Conservation (phyloP, 768 basidiomycete species). For the Chalciporus sphaerocephalus region DNA sequence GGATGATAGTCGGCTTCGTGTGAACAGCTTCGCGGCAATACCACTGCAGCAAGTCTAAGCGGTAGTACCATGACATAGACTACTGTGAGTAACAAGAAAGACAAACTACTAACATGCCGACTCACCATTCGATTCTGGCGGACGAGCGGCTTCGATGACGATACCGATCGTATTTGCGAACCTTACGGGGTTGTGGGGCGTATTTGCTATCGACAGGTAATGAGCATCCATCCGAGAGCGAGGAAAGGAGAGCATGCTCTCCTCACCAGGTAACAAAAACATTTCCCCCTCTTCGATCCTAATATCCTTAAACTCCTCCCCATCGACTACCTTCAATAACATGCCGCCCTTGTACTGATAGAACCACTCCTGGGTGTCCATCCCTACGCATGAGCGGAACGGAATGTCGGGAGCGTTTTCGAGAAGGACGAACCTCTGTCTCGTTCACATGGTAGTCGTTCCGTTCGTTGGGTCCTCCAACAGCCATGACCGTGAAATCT, state of each 20-base stretch:
- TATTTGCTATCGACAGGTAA: slow-evolving; percentile 63
- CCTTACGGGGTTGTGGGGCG: slow-evolving; percentile 92
- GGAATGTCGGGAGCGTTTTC: background rate
- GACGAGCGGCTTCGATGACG: slow-evolving; percentile 84
- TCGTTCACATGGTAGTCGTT: slow-evolving; percentile 95
- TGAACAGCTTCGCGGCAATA: slow-evolving; percentile 73
- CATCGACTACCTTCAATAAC: slow-evolving; percentile 83
- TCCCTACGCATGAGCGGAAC: background rate
- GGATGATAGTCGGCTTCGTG: slow-evolving; percentile 63
- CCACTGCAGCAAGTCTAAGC: slow-evolving; percentile 86
- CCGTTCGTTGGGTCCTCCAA: slow-evolving; percentile 93
- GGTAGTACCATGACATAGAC: too few species aligned
- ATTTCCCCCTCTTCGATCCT: slow-evolving; percentile 92
- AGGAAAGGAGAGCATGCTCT: background rate
- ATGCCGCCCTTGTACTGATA: slow-evolving; percentile 95
- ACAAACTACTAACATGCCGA: background rate
- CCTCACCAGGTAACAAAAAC: slow-evolving; percentile 87
- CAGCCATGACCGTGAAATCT: slow-evolving; percentile 93
- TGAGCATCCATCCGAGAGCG: background rate
- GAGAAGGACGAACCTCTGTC: slow-evolving; percentile 61
- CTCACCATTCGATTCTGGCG: slow-evolving; percentile 69
- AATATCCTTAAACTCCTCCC: slow-evolving; percentile 76
- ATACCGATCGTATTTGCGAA: slow-evolving; percentile 88
- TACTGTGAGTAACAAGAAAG: background rate
- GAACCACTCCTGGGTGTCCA: slow-evolving; percentile 79